Percentiles rank a stretch among this genome's conserved stretches.
phyloP scores from a whole-genome alignment of 2,329 filamentous ascomycete species.

The Hymenoscyphus linearis region DNA sequence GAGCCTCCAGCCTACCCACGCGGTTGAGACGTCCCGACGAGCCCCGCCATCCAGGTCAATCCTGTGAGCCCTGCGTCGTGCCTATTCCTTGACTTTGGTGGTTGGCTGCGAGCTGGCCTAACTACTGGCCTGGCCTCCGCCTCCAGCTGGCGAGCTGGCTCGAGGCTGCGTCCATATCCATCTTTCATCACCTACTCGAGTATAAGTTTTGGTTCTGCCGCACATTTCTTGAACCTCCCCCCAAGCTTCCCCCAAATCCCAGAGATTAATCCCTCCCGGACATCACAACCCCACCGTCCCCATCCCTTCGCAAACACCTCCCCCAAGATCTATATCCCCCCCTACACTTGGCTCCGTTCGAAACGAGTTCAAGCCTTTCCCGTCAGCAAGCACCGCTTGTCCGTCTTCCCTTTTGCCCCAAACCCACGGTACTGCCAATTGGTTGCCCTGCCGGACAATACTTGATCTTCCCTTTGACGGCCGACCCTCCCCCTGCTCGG shows the following conservation, averaged over 20 bases:
- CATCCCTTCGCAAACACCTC: conserved; percentile 4
- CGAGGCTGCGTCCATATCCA: background rate
- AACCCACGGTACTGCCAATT: conserved; percentile 17
- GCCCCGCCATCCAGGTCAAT: background rate
- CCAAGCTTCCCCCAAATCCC: conserved; percentile 6
- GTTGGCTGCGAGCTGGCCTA: background rate
- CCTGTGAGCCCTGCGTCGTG: background rate
- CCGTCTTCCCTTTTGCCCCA: conserved; percentile 11
- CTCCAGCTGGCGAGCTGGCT: too few species aligned
- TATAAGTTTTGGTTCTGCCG: conserved; percentile 27
- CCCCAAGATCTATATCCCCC: conserved; percentile 1
- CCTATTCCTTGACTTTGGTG: background rate
- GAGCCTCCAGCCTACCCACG: background rate
- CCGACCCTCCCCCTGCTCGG: conserved; percentile 17
- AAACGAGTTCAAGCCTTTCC: conserved; percentile 19
- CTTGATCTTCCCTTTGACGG: conserved; percentile 14
- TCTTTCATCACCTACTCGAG: conserved; percentile 9
- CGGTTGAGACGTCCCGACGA: conserved; percentile 3
- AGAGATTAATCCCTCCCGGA: conserved; percentile 11
- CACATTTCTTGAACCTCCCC: conserved; percentile 16
- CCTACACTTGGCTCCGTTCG: conserved; percentile 14
- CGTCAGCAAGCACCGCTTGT: conserved; percentile 22
- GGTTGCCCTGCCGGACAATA: conserved; percentile 18
- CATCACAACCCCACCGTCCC: background rate
- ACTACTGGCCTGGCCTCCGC: too few species aligned